phyloP scores from a whole-genome alignment of 768 basidiomycete genomes.

The Chalciporus piperatus region DNA sequence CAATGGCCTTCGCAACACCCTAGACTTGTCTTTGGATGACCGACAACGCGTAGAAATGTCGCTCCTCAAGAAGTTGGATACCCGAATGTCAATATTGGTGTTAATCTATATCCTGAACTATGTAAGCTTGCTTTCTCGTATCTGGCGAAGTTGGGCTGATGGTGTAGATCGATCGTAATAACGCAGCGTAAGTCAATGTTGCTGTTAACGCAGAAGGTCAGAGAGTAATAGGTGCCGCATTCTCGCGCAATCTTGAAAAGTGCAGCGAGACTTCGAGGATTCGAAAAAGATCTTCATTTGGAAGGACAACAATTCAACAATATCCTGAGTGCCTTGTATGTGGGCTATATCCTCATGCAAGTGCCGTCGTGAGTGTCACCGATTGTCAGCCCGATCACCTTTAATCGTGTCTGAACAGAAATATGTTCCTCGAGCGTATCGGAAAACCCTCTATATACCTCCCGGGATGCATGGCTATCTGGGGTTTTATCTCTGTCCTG shows the following conservation, averaged over 20 bases:
- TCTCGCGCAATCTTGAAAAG: conserved; percentile 32
- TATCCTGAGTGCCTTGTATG: conserved; percentile 63
- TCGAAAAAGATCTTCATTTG: conserved; percentile 65
- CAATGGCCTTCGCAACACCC: background rate
- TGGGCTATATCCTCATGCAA: conserved; percentile 79
- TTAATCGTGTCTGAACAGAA: conserved; percentile 39
- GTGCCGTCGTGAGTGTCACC: conserved; percentile 58
- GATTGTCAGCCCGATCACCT: background rate
- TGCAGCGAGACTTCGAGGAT: conserved; percentile 69
- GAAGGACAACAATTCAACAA: conserved; percentile 63
- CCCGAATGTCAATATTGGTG: conserved; percentile 34
- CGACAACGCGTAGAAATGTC: conserved; percentile 40
- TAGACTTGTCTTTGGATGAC: conserved; percentile 9
- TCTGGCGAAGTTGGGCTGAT: background rate
- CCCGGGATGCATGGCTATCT: conserved; percentile 63
- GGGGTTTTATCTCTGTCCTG: conserved; percentile 60
- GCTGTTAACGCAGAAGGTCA: background rate
- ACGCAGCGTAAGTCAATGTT: conserved; percentile 50
- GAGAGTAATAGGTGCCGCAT: background rate
- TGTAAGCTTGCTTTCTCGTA: conserved; percentile 14
- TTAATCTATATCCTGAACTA: conserved; percentile 37
- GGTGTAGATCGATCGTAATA: conserved; percentile 65
- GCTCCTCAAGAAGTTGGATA: conserved; percentile 37
- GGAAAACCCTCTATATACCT: conserved; percentile 70
- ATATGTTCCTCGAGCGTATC: conserved; percentile 66